These are phyloP conservation scores for Cordyceps cateniannulata DNA, from an alignment of 2,329 filamentous ascomycete genomes.

Conservation along the genomic window DNA sequence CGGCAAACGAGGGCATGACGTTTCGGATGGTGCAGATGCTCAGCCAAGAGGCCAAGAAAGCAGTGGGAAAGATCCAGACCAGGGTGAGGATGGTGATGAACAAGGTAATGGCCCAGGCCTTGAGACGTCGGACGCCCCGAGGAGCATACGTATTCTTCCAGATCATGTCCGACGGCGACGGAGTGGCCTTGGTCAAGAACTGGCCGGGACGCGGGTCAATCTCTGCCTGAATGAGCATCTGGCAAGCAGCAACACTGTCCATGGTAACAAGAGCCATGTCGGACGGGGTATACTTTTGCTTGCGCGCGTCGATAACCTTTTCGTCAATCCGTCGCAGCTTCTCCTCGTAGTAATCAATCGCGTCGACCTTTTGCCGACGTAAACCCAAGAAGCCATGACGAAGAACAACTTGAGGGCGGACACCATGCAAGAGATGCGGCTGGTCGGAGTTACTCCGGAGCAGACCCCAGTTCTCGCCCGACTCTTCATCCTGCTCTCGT, in stretches of 20 bases:
- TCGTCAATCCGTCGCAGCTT: constrained; percentile 74
- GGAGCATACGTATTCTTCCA: constrained; percentile 91
- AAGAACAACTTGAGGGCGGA: constrained; percentile 63
- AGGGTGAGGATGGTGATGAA: constrained; percentile 79
- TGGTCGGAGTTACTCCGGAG: constrained; percentile 40
- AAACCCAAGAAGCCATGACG: constrained; percentile 74
- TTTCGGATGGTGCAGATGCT: constrained; percentile 74
- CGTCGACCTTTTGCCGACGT: constrained; percentile 69
- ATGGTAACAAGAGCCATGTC: constrained; percentile 94
- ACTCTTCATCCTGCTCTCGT: constrained; percentile 29
- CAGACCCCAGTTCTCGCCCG: constrained; percentile 53
- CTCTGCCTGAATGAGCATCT: constrained; percentile 94
- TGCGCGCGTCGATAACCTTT: constrained; percentile 61
- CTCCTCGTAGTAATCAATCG: constrained; percentile 91
- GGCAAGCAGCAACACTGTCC: constrained; percentile 85
- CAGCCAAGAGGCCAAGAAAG: constrained; percentile 70
- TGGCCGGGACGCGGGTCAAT: constrained; percentile 85
- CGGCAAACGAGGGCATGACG: constrained; percentile 63
- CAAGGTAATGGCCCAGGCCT: constrained; percentile 77
- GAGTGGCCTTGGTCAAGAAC: constrained; percentile 77
- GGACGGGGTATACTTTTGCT: constrained; percentile 69
- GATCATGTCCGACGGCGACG: constrained; percentile 85
- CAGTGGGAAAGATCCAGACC: constrained; percentile 80
- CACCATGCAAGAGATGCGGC: constrained; percentile 32
- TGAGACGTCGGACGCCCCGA: constrained; percentile 63